Evolutionary conservation across 192 early-diverging fungal species (phyloP).

Genomic region (Gaertneriomyces semiglobifer): DNA sequence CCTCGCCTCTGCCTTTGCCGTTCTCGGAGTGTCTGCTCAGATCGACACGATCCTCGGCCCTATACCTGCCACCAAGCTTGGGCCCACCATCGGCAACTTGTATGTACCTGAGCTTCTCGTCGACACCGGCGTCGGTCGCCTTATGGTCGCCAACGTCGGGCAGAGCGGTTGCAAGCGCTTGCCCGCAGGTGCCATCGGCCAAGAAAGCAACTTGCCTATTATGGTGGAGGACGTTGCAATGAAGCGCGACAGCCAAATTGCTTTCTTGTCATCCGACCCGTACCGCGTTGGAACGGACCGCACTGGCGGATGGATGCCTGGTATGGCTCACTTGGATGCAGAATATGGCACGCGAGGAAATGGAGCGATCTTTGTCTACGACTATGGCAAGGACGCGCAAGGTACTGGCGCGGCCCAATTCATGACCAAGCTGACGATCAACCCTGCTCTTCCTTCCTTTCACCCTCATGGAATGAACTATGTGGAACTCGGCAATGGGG

Average conservation of each 20-base stretch:
- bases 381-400: constrained; percentile 5
- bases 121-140: constrained; percentile 8
- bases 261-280: constrained; percentile 20
- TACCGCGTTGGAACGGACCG: neutral
- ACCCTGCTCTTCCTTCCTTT: constrained; percentile 11
- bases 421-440: constrained; percentile 18
- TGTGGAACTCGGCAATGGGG: neutral
- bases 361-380: constrained; percentile 14
- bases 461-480: constrained; percentile 19
- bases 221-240: constrained; percentile 23
- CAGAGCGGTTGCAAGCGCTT: constrained; percentile 10
- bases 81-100: neutral
- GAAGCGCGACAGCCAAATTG: constrained; percentile 9
- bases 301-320: constrained; percentile 23
- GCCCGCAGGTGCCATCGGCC: constrained; percentile 7
- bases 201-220: constrained; percentile 7
- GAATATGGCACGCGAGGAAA: constrained; percentile 14
- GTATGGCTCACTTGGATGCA: constrained; percentile 17
- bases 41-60: constrained; percentile 17
- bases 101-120: constrained; percentile 9
- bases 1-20: constrained; percentile 3
- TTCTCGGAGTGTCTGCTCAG: constrained; percentile 8
- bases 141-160: constrained; percentile 15
- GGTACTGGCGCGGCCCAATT: constrained; percentile 6
- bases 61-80: neutral